These are phyloP conservation scores for Malbranchea zuffiana DNA, from an alignment of 2,329 filamentous ascomycete genomes.

Conservation along the genomic window DNA sequence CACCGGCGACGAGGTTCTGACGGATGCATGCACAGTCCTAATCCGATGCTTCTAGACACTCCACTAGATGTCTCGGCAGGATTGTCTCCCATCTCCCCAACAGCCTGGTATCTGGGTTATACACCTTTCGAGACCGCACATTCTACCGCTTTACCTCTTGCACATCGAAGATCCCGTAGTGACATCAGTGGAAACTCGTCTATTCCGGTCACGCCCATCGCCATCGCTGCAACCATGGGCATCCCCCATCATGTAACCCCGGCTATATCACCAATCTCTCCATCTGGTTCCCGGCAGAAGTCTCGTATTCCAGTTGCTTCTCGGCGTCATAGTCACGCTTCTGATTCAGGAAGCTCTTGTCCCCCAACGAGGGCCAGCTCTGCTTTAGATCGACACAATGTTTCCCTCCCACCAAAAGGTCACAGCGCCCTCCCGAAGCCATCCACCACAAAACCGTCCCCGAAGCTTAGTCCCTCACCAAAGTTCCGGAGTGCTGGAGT, in stretches of 20 bases:
- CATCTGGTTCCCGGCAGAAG: slow-evolving; percentile 5
- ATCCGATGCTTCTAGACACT: slow-evolving; percentile 33
- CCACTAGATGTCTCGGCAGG: slow-evolving; percentile 31
- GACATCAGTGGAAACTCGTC: slow-evolving; percentile 41
- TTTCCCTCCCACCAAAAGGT: slow-evolving; percentile 30
- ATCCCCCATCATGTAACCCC: slow-evolving; percentile 23
- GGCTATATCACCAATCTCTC: slow-evolving; percentile 3
- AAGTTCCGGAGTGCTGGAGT: slow-evolving; percentile 1
- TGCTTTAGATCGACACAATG: slow-evolving; percentile 22
- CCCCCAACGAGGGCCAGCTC: slow-evolving; percentile 27
- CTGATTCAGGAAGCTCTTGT: slow-evolving; percentile 32
- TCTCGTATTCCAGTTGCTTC: slow-evolving; percentile 36
- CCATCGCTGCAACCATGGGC: slow-evolving; percentile 27
- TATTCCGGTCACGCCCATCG: slow-evolving; percentile 20
- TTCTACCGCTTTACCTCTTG: slow-evolving; percentile 15
- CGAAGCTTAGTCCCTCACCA: slow-evolving; percentile 7
- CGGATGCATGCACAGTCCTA: slow-evolving; percentile 50
- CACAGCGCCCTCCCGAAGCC: slow-evolving; percentile 34
- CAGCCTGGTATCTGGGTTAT: slow-evolving; percentile 51
- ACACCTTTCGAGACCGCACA: slow-evolving; percentile 35
- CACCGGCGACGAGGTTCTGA: slow-evolving; percentile 54
- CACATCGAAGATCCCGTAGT: slow-evolving; percentile 41
- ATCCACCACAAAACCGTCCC: slow-evolving; percentile 19
- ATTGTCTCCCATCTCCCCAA: slow-evolving; percentile 52
- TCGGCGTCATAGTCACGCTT: slow-evolving; percentile 30